phyloP scores from a whole-genome alignment of 768 basidiomycete species.

The Obba rivulosa region DNA sequence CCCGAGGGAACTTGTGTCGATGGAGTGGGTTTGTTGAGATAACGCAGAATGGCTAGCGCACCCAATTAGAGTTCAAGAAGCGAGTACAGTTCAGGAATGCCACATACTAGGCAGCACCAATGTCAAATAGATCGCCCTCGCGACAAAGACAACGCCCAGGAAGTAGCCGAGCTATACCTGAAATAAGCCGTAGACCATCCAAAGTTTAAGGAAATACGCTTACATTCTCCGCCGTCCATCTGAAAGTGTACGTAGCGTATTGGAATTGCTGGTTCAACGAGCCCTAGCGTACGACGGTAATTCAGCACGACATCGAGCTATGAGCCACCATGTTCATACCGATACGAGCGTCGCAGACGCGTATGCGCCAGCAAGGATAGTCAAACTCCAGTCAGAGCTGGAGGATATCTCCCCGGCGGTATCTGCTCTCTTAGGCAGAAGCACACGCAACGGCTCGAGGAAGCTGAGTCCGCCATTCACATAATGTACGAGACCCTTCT shows the following conservation, averaged over 20 bases:
- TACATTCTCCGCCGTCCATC: conserved; percentile 41
- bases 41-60: no score
- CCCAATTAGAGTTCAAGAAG: no score
- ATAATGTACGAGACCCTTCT: no score
- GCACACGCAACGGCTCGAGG: conserved; percentile 57
- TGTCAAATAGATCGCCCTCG: conserved; percentile 51
- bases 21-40: no score
- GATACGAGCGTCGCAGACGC: conserved; percentile 36
- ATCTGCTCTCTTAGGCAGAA: conserved; percentile 26
- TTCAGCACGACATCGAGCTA: neutral
- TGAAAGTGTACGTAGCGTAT: conserved; percentile 57
- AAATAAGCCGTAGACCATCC: neutral
- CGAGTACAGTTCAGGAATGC: no score
- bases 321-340: conserved; percentile 33
- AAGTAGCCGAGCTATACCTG: conserved; percentile 58
- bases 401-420: conserved; percentile 27
- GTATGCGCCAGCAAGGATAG: conserved; percentile 48
- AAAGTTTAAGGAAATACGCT: neutral
- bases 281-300: conserved; percentile 36
- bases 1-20: no score
- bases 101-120: conserved; percentile 56
- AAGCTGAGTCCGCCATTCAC: conserved; percentile 42
- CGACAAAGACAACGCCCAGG: conserved; percentile 47
- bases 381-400: conserved; percentile 61
- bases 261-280: conserved; percentile 37